Evolutionary conservation across 2,329 filamentous ascomycete genomes (phyloP).

Genomic region (Alternaria consortialis): DNA sequence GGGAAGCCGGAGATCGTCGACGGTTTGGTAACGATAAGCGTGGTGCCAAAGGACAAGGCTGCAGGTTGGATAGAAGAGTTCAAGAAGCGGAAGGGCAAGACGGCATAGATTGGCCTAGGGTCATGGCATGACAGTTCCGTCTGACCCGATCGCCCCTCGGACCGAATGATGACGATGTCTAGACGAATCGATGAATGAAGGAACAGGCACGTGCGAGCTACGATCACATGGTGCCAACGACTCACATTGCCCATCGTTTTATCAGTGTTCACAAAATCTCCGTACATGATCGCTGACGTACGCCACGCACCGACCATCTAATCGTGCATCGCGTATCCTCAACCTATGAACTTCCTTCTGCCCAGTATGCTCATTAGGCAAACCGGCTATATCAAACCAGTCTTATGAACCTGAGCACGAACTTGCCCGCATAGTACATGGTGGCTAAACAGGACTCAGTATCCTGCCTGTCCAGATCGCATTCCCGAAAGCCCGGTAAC

Average conservation of each 20-base stretch:
- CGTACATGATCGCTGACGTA: conserved; percentile 1
- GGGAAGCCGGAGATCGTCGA: conserved; percentile 90
- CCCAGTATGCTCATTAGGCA: not conserved
- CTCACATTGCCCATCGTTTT: not conserved
- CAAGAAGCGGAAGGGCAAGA: conserved; percentile 70
- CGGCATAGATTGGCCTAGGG: conserved; percentile 1
- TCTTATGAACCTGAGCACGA: not conserved
- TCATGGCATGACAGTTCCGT: not conserved
- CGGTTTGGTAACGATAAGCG: conserved; percentile 80
- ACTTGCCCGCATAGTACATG: not conserved
- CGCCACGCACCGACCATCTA: not conserved
- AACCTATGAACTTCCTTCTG: not conserved
- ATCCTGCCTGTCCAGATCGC: not conserved
- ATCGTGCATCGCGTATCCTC: conserved; percentile 2
- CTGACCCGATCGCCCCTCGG: not conserved
- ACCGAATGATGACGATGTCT: conserved; percentile 1
- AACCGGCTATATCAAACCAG: not conserved
- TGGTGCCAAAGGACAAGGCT: conserved; percentile 77
- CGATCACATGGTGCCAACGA: not conserved
- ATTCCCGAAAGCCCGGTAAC: conserved; percentile 8
- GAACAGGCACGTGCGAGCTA: not conserved
- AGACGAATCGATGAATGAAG: not conserved
- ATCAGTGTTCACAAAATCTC: not conserved
- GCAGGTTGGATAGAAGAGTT: conserved; percentile 83
- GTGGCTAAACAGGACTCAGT: not conserved